Percentiles rank a stretch among this genome's conserved stretches.
These are phyloP conservation scores for Lipomyces sp. DNA, from an alignment of 805 yeast species.

Conservation along the genomic window DNA sequence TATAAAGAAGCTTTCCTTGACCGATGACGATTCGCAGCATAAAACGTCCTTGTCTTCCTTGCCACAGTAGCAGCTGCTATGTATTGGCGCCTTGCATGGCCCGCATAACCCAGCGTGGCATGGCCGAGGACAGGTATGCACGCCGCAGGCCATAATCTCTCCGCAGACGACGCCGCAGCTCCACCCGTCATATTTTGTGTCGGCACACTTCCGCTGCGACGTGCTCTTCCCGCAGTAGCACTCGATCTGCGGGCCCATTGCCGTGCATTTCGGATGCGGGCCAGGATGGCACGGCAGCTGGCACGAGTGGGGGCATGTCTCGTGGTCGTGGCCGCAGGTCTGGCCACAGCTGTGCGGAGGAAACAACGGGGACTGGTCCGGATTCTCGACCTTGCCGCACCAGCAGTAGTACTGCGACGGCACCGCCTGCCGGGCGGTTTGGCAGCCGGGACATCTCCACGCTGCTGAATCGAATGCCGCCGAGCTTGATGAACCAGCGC, in stretches of 20 bases:
- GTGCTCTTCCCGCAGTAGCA: conserved; percentile 72
- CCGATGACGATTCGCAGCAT: conserved; percentile 42
- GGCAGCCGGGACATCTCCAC: conserved; percentile 90
- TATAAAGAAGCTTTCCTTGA: conserved; percentile 26
- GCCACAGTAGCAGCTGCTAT: conserved; percentile 74
- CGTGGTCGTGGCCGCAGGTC: conserved; percentile 59
- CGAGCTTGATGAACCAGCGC: conserved; percentile 10
- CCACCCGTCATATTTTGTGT: conserved; percentile 74
- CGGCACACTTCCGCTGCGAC: conserved; percentile 67
- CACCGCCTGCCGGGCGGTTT: conserved; percentile 44
- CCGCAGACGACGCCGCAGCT: conserved; percentile 60
- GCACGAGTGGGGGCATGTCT: conserved; percentile 67
- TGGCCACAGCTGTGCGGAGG: conserved; percentile 88
- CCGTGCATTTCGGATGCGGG: conserved; percentile 76
- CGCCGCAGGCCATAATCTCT: conserved; percentile 63
- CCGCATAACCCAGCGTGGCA: conserved; percentile 90
- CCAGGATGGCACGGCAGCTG: conserved; percentile 82
- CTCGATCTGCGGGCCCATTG: conserved; percentile 64
- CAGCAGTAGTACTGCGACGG: conserved; percentile 71
- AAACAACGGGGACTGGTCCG: conserved; percentile 46
- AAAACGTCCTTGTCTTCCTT: conserved; percentile 43
- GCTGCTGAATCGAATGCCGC: conserved; percentile 33
- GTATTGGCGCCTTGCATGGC: conserved; percentile 52
- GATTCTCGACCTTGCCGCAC: conserved; percentile 80
- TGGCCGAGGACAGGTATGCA: conserved; percentile 56